Evolutionary conservation across 2,329 filamentous ascomycete species (phyloP), one percentile per base, ranked within the genome.

Genomic region (Botrytis deweyae): DNA sequence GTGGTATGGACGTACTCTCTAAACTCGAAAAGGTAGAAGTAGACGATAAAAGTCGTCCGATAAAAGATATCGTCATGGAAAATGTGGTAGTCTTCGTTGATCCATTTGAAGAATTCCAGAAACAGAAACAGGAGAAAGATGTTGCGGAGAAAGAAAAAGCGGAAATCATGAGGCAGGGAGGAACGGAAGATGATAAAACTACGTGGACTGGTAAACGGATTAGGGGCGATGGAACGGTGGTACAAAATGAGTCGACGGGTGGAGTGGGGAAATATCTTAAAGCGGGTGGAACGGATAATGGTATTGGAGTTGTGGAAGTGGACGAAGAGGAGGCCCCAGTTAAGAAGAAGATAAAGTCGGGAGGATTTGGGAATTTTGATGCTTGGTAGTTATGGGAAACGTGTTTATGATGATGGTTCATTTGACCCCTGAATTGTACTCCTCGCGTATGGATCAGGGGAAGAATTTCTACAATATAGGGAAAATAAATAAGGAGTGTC

Each of bases 171-270:
- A 84, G 85, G 73, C 85, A 86, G 72, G 93, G 93, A 42, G 93
- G 92, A 4, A 92, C 90, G 2, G 95, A 97, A 72, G 95, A 98
- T 80, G 94, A 98, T 79, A 90, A 89, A 81, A 91, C 93, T 3
- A 99, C 96, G 4, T 99, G 96, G 96, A 98, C 96, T 4, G 96
- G 96, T 5, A 99, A 98, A 84, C 87, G 95, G 59, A 89, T 99
- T 68, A 86, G 94, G 40, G 87, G 85, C 2, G 89, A 92, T 79
- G 92, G 90, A 1, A 89, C 86, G 0, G 85, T 89, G 1, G 87
- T 87, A 1, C 81, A 81, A 42, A 82, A 80, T 22, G 83, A 83
- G 42, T 82, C 82, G 22, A 82, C 82, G 18, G 84, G 83, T 10
- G 83, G 83, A 7, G 89, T 90, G 20, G 96, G 95, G 12, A 98